Conservation (phyloP, 495 filamentous ascomycete genomes). For the Apiosordaria backusii region DNA sequence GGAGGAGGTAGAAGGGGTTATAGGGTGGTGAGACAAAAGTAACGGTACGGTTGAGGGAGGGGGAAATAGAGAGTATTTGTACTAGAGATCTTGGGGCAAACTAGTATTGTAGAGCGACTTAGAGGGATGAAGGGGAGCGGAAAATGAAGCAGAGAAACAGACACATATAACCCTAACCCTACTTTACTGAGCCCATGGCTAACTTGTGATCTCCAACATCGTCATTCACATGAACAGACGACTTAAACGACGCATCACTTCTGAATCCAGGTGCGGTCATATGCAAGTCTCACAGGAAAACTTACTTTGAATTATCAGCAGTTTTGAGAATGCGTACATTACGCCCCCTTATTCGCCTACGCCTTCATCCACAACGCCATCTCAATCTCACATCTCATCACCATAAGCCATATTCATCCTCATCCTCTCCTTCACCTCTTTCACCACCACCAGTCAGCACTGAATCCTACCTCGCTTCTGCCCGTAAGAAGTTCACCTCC, state of each 20-base stretch:
- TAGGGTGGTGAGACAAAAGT: conserved; percentile 7
- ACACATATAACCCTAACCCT: conserved; percentile 1
- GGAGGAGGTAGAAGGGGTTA: conserved; percentile 23
- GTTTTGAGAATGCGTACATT: background rate
- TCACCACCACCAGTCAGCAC: background rate
- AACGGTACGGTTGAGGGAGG: background rate
- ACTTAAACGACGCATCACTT: conserved; percentile 51
- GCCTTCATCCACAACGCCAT: background rate
- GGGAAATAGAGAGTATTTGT: background rate
- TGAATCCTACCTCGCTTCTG: background rate
- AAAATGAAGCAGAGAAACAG: background rate
- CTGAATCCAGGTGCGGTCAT: conserved; percentile 50
- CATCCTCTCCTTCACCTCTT: background rate
- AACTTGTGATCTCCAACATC: background rate
- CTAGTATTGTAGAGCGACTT: background rate
- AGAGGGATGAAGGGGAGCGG: background rate
- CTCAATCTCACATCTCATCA: background rate
- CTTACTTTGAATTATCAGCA: background rate
- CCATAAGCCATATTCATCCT: background rate
- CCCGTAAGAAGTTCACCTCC: background rate
- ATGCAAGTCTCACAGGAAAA: background rate
- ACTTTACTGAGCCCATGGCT: background rate
- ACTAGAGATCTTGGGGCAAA: background rate
- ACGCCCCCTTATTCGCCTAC: background rate
- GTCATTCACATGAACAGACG: background rate